Percentiles rank a stretch among this genome's conserved stretches.
Evolutionary conservation across 768 basidiomycete species (phyloP).

Genomic region (Amanita exitialis): DNA sequence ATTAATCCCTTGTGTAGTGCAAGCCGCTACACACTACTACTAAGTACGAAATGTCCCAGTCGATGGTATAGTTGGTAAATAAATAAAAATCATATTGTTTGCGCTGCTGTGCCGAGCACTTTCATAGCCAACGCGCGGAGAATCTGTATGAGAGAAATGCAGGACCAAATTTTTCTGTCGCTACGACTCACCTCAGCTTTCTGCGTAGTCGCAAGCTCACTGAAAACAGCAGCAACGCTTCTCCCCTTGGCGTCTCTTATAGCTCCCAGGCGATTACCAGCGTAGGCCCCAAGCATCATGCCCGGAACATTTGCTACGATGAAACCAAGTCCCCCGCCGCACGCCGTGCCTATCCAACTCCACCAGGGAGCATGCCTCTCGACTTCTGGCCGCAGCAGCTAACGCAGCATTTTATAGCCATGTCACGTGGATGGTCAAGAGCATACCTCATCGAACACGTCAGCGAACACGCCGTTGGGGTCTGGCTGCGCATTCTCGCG

Average conservation of each 20-base stretch:
- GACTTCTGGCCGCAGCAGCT: constrained; percentile 79
- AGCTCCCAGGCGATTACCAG: constrained; percentile 86
- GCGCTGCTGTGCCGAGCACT: constrained; percentile 60
- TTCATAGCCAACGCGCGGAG: constrained; percentile 75
- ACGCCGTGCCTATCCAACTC: constrained; percentile 64
- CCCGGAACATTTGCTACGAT: constrained; percentile 78
- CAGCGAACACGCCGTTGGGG: constrained; percentile 68
- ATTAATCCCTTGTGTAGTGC: too few species aligned
- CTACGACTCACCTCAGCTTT: constrained; percentile 68
- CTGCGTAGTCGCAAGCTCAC: constrained; percentile 61
- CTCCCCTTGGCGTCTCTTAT: constrained; percentile 92
- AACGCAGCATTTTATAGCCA: background rate
- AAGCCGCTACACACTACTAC: too few species aligned
- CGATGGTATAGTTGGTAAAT: background rate
- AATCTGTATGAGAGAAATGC: constrained; percentile 36
- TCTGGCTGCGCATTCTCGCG: constrained; percentile 41
- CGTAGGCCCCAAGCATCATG: constrained; percentile 74
- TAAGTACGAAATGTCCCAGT: background rate
- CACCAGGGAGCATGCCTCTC: constrained; percentile 63
- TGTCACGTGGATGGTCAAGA: background rate
- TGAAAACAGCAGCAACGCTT: constrained; percentile 84
- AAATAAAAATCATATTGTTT: background rate
- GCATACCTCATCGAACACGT: constrained; percentile 85
- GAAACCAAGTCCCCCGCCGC: constrained; percentile 58
- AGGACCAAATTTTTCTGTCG: background rate